Base-by-base conservation (phyloP, 306 rosid genomes). In the Dryas drummondii region DNA sequence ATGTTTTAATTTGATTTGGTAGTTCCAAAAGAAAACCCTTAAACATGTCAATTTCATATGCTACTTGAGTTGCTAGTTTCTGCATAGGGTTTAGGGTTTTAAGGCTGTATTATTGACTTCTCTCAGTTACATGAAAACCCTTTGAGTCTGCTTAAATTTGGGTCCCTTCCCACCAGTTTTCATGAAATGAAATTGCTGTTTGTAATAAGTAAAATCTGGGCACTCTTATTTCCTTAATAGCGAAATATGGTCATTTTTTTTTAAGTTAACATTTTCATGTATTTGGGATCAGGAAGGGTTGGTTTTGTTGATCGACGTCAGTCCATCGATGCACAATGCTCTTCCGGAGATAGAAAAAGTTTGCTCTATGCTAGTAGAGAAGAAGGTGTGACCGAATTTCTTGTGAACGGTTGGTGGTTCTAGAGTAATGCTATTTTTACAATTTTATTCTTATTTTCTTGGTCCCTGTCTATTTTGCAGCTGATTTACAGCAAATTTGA, bases 271-370 rank as follows among this genome's bases (percentile, higher is more conserved):
- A 4, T 41, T 72, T 45, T 56, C 41, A 12, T 49, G 70, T 49
- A 44, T 32, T 79, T 52, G 71, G 49, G 67, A 72, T 65, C 74
- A 94, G 97, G 98, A 90, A 73, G 85, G 80, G 9, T 77, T 88
- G 84, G 82, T 94, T 83, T 84, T 94, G 82, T 73, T 91, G 88
- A 82, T 94, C 81, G 97, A 94, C 85, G 96, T 91, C 72, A 94
- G 98, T 2, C 97, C 96, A 6, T 86, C 97, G 32, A 94, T 91
- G 98, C 96, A 91, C 83, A 26, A 52, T 17, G 80, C 81, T 87
- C 85, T 94, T 84, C 96, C 94, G 12, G 88, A 83, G 75, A 79
- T 88, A 58, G 91, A 94, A 86, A 94, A 80, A 67, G 89, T 86
- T 52, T 88, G 91, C 77, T 91, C 97, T 55, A 53, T 87, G 86